Percentiles rank a stretch among this genome's conserved stretches.
phyloP scores from a whole-genome alignment of 352 stramenopile species.

The Phytophthora cactorum region DNA sequence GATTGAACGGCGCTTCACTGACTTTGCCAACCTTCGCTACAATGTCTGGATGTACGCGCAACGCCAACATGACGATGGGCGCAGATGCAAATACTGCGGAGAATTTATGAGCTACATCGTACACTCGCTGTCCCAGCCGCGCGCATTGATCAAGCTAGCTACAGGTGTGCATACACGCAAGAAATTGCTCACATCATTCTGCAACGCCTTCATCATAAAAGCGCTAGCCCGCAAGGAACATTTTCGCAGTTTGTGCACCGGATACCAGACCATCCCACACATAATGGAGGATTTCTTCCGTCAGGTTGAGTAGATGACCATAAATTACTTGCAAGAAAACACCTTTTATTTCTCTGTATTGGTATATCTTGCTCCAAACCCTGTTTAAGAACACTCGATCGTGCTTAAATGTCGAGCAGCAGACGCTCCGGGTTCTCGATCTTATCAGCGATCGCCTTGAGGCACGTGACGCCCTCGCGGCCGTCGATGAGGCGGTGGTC shows the following conservation, averaged over 20 bases:
- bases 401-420: slow-evolving; percentile 94
- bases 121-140: slow-evolving; percentile 46
- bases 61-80: slow-evolving; percentile 24
- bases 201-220: slow-evolving; percentile 46
- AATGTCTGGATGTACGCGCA: slow-evolving; percentile 46
- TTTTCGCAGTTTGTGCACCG: too few relatives aligned
- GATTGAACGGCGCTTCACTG: slow-evolving; percentile 46
- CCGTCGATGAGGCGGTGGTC: slow-evolving; percentile 99
- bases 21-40: slow-evolving; percentile 49
- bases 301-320: neutral
- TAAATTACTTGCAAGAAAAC: slow-evolving; percentile 17
- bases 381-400: too few relatives aligned
- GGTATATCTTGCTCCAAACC: too few relatives aligned
- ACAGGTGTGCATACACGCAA: slow-evolving; percentile 41
- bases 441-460: slow-evolving; percentile 98
- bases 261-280: too few relatives aligned
- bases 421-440: slow-evolving; percentile 96
- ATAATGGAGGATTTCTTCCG: slow-evolving; percentile 44
- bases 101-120: slow-evolving; percentile 56
- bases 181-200: slow-evolving; percentile 41
- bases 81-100: slow-evolving; percentile 45
- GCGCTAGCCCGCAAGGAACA: slow-evolving; percentile 6
- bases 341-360: slow-evolving; percentile 17
- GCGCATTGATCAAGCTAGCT: slow-evolving; percentile 40
- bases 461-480: slow-evolving; percentile 98